A percentile compares a stretch with the other conserved stretches of the same genome.
These are phyloP conservation scores for Fragilariopsis cylindrus DNA, from an alignment of 108 stramenopile genomes.

Conservation along the genomic window DNA sequence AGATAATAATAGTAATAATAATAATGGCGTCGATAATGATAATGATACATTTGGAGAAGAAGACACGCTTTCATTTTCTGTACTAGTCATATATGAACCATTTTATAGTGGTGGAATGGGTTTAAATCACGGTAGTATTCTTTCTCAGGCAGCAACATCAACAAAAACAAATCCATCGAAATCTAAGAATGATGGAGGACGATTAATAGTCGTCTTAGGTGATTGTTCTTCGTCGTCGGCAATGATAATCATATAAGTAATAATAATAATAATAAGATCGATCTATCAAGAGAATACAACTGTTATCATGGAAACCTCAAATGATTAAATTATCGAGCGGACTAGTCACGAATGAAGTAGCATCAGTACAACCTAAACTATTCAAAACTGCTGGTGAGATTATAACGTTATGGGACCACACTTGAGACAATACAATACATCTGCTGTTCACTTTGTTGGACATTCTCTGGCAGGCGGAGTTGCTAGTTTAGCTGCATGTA, in stretches of 20 bases:
- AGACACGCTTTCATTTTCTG: conserved; percentile 29
- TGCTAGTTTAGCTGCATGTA: conserved; percentile 67
- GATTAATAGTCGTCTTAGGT: conserved; percentile 31
- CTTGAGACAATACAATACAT: conserved; percentile 27
- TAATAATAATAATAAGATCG: too few relatives aligned
- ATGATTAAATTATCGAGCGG: conserved; percentile 36
- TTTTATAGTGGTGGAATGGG: conserved; percentile 74
- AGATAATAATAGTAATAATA: background rate
- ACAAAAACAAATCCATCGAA: conserved; percentile 2
- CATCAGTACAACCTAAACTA: conserved; percentile 62
- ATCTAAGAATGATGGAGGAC: background rate
- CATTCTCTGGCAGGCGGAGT: conserved; percentile 76
- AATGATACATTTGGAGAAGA: conserved; percentile 1
- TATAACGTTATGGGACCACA: conserved; percentile 41
- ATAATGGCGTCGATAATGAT: conserved; percentile 1
- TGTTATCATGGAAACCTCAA: conserved; percentile 4
- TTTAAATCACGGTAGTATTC: conserved; percentile 64
- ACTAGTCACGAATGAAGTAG: conserved; percentile 53
- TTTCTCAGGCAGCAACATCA: conserved; percentile 13
- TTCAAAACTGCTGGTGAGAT: conserved; percentile 60
- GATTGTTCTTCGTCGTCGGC: conserved; percentile 60
- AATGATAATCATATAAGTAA: background rate
- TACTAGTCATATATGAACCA: conserved; percentile 74
- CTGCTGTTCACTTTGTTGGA: conserved; percentile 84
- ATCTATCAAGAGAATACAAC: too few relatives aligned